phyloP scores from a whole-genome alignment of 1,139 yeast species.

The Pichia sp. region DNA sequence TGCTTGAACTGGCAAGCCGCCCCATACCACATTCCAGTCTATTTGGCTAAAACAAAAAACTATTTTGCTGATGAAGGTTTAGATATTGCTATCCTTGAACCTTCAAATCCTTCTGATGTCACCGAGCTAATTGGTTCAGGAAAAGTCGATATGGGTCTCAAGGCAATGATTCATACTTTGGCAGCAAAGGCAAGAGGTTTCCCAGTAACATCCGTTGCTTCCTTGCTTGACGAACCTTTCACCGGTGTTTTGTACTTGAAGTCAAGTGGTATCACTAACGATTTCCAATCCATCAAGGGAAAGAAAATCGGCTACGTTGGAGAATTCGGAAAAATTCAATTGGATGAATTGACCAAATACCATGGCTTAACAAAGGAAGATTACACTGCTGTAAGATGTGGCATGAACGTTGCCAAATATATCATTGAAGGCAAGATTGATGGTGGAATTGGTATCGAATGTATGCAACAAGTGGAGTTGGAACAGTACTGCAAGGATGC shows the following conservation, averaged over 20 bases:
- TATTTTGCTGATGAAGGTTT: slow-evolving; percentile 48
- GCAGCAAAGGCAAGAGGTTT: slow-evolving; percentile 59
- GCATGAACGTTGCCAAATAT: slow-evolving; percentile 56
- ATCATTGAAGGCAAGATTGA: slow-evolving; percentile 53
- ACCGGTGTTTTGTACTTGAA: slow-evolving; percentile 52
- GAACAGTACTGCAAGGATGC: slow-evolving; percentile 46
- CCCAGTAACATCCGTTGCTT: slow-evolving; percentile 54
- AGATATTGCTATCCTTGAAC: slow-evolving; percentile 51
- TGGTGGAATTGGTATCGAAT: slow-evolving; percentile 57
- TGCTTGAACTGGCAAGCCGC: slow-evolving; percentile 55
- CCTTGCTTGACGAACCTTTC: slow-evolving; percentile 54
- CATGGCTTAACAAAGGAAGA: slow-evolving; percentile 54
- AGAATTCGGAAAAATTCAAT: slow-evolving; percentile 56
- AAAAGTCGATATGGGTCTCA: slow-evolving; percentile 54
- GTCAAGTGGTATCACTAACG: slow-evolving; percentile 48
- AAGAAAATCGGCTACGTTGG: slow-evolving; percentile 56
- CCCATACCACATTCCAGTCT: slow-evolving; percentile 54
- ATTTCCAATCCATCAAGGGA: slow-evolving; percentile 50
- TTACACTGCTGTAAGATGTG: slow-evolving; percentile 57
- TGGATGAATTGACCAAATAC: slow-evolving; percentile 52
- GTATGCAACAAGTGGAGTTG: slow-evolving; percentile 55
- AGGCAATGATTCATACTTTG: slow-evolving; percentile 58
- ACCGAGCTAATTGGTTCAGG: slow-evolving; percentile 56
- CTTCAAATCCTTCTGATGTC: slow-evolving; percentile 56
- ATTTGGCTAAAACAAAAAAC: slow-evolving; percentile 48